Evolutionary conservation across 2,329 filamentous ascomycete genomes (phyloP).

Genomic region (Cercospora sp.): DNA sequence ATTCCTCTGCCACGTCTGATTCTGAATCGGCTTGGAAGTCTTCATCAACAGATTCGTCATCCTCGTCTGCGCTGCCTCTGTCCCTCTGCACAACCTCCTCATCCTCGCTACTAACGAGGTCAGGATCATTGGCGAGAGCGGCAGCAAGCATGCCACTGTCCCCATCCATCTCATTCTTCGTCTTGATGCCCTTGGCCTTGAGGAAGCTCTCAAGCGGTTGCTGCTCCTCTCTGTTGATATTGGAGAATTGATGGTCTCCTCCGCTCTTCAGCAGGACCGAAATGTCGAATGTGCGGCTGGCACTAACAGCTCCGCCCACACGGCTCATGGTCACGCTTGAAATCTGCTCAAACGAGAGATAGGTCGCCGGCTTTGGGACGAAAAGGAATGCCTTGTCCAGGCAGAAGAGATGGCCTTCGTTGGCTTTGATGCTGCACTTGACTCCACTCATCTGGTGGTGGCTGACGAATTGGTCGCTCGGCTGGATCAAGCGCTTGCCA

Average conservation of each 20-base stretch:
- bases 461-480: constrained; percentile 90
- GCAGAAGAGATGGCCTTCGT: constrained; percentile 95
- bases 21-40: constrained; percentile 93
- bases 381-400: constrained; percentile 99
- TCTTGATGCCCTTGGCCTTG: constrained; percentile 89
- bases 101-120: constrained; percentile 75
- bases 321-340: constrained; percentile 91
- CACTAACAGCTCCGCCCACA: constrained; percentile 89
- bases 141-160: constrained; percentile 73
- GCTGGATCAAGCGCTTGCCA: constrained; percentile 91
- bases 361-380: constrained; percentile 95
- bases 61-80: constrained; percentile 90
- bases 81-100: constrained; percentile 78
- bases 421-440: constrained; percentile 99
- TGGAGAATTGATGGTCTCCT: constrained; percentile 93
- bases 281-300: constrained; percentile 95
- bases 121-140: constrained; percentile 74
- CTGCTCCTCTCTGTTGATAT: constrained; percentile 98
- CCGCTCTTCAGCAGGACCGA: constrained; percentile 86
- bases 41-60: constrained; percentile 92
- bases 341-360: constrained; percentile 93
- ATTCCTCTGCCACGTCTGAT: constrained; percentile 95
- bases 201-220: constrained; percentile 97
- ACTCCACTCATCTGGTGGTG: constrained; percentile 93
- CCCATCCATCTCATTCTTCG: constrained; percentile 98